Evolutionary conservation across 1,139 yeast genomes (phyloP), one percentile per base, ranked within the genome.

Genomic region (Scheffersomyces cryptocercus): DNA sequence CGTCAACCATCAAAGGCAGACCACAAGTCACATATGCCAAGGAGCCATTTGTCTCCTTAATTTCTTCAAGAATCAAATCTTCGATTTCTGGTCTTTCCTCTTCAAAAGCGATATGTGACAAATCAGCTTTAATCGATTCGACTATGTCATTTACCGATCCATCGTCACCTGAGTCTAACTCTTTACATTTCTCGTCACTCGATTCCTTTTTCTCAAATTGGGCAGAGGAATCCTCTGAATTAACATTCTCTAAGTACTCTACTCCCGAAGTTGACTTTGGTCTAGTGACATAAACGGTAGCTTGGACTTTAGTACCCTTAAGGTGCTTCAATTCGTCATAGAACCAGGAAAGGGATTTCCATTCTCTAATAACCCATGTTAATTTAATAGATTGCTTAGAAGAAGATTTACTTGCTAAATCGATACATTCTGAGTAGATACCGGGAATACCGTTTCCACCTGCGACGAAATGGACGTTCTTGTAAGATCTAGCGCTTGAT

Each of bases 391-490:
- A 45, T 30, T 59, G 64, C 29, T 55, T 58, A 20, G 49, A 36
- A 24, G 51, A 44, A 2, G 58, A 43, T 29, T 46, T 47, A n/a
- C 43, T 40, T 4, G 64, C 58, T 41, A 70, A 56, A 38, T 65
- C 61, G 33, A 59, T 52, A 4, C 71, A 70, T 50, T 70, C 76
- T 35, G 68, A 65, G 45, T 62, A 70, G 29, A 74, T 65, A 24
- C 73, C 75, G 1, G 77, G 75, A 36, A 71, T 68, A 45, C 76
- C 77, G 48, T 65, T 68, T 36, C 77, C 77, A 8, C 76, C 75
- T 16, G 76, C 74, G 36, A 71, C 48, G 39, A 65, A 69, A 1
- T 68, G 65, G 6, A 70, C 68, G n/a, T 61, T 56, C 34, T 68
- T 64, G 36, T 62, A 64, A 36, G 53, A 55, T 34, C 56, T 57